These are phyloP conservation scores for Pterulicium gracile DNA, from an alignment of 1,284 basidiomycete species.

Conservation along the genomic window DNA sequence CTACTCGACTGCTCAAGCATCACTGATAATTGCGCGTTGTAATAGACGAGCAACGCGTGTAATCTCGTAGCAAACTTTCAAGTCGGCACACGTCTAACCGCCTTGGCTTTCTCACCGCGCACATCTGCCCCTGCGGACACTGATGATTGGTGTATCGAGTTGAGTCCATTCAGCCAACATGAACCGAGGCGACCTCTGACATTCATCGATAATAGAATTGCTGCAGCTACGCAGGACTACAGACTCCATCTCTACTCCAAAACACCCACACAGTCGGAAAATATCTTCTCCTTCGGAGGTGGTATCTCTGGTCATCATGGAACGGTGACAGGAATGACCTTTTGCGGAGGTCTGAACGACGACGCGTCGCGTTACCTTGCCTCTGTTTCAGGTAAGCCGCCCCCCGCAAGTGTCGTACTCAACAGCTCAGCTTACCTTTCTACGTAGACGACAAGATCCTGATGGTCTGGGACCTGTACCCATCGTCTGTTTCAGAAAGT, in stretches of 20 bases:
- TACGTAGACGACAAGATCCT: slow-evolving; percentile 64
- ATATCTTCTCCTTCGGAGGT: slow-evolving; percentile 60
- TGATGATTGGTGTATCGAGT: slow-evolving; percentile 67
- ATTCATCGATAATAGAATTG: slow-evolving; percentile 33
- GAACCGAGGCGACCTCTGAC: slow-evolving; percentile 2
- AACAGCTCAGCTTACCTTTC: slow-evolving; percentile 5
- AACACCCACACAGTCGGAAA: slow-evolving; percentile 34
- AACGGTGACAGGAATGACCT: slow-evolving; percentile 62
- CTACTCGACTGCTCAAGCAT: slow-evolving; percentile 10
- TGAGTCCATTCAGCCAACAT: too few species aligned
- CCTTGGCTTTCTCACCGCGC: slow-evolving; percentile 68
- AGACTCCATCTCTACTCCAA: slow-evolving; percentile 60
- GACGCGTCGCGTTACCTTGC: slow-evolving; percentile 64
- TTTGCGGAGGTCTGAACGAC: slow-evolving; percentile 58
- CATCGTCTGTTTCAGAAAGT: slow-evolving; percentile 32
- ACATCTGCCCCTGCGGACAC: slow-evolving; percentile 52
- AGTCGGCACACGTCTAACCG: slow-evolving; percentile 58
- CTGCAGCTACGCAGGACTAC: slow-evolving; percentile 55
- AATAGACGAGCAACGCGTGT: slow-evolving; percentile 28
- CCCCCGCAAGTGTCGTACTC: slow-evolving; percentile 3
- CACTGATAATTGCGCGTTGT: slow-evolving; percentile 8
- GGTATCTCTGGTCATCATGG: slow-evolving; percentile 69
- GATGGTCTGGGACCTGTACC: slow-evolving; percentile 74
- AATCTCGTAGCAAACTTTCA: slow-evolving; percentile 57
- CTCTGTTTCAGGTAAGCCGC: slow-evolving; percentile 55